Base-by-base conservation (phyloP, 345 rosid species). In the Isatis tinctoria region DNA sequence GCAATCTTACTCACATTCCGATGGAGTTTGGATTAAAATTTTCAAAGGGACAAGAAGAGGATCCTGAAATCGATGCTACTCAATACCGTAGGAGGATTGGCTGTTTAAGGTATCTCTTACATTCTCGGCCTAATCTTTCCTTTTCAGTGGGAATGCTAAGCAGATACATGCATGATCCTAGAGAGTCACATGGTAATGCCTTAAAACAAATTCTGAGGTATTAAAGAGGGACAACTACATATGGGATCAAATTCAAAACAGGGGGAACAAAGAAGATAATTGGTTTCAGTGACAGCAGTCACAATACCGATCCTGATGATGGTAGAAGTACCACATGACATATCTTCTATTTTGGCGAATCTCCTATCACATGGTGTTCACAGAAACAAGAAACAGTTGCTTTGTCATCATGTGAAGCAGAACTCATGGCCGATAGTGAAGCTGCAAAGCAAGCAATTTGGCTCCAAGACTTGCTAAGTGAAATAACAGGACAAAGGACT, bases 211-310 rank as follows among this genome's bases (percentile, higher is more conserved):
- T 40, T 1, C 1, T 40, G n/a, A 40, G n/a, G 2, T 40, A 40
- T 10, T 4, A 11, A 1, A n/a, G 3, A 3, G 44, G 44, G 2
- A 40, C n/a, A 0, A 2, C 12, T 0, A 0, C n/a, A 1, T 12
- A 11, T 10, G 44, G 44, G 0, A 0, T 40, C n/a, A 2, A 0
- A 4, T 10, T 10, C n/a, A 10, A 40, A 12, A 2, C 3, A 28
- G 32, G 32, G 4, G 0, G 5, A 36, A 0, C 2, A 8, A 40
- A 12, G 3, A 40, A 3, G 0, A n/a, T 40, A 0, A 1, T 10
- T 3, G 44, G 44, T 0, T 40, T 0, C 1, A 10, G n/a, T 12
- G 44, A 40, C 7, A 36, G 36, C 8, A 33, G 36, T 2, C 9
- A 33, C 2, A 33, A 33, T 8, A 2, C 2, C 0, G 36, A 37